These are phyloP conservation scores for Phytopythium ostracodes DNA, from an alignment of 352 stramenopile genomes.

Conservation along the genomic window DNA sequence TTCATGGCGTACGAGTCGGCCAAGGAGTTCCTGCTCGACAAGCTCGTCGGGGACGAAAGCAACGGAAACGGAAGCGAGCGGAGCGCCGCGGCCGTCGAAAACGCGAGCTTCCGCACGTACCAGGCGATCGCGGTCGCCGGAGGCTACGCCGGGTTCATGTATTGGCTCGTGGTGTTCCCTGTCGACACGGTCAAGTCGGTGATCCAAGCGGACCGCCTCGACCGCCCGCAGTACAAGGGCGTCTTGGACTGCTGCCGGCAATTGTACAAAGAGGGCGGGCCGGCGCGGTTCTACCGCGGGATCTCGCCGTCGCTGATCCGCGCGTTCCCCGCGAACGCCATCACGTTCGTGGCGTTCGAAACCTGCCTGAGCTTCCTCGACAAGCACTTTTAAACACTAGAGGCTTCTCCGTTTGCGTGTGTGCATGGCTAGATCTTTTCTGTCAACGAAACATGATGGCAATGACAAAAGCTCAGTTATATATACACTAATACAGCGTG, in stretches of 20 bases:
- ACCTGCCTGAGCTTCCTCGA: constrained; percentile 75
- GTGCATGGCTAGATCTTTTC: constrained; percentile 10
- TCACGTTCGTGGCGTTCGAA: constrained; percentile 85
- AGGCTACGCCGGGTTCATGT: constrained; percentile 79
- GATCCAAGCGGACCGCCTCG: constrained; percentile 70
- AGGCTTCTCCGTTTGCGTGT: background rate
- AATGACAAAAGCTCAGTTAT: background rate
- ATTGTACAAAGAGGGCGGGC: constrained; percentile 65
- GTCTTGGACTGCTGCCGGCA: constrained; percentile 62
- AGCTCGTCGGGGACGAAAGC: constrained; percentile 29
- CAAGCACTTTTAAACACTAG: constrained; percentile 48
- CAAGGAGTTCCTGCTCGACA: constrained; percentile 62
- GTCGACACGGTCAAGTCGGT: constrained; percentile 84
- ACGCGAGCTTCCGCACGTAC: constrained; percentile 62
- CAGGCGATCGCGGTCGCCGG: constrained; percentile 67
- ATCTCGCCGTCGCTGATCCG: constrained; percentile 75
- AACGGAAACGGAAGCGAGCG: background rate
- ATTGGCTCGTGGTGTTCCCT: constrained; percentile 79
- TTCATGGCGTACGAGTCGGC: constrained; percentile 79
- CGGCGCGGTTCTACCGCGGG: constrained; percentile 68
- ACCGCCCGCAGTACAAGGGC: constrained; percentile 66
- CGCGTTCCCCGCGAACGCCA: constrained; percentile 77
- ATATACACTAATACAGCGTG: background rate
- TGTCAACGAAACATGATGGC: background rate
- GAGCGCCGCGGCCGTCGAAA: constrained; percentile 32